These are phyloP conservation scores for Alternaria tenuissima DNA, from an alignment of 2,329 filamentous ascomycete genomes.

Conservation along the genomic window DNA sequence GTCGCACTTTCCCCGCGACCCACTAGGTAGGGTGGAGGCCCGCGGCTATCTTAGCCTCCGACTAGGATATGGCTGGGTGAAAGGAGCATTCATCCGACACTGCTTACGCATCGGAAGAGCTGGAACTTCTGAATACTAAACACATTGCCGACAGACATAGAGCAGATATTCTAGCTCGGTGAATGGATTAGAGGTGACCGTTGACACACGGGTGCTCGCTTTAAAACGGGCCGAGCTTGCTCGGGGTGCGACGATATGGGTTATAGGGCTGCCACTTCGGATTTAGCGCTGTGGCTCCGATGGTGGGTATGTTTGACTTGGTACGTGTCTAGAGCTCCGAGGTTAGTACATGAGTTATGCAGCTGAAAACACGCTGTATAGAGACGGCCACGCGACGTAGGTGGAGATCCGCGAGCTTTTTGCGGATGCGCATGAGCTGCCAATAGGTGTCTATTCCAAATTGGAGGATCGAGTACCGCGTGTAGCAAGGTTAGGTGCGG, in stretches of 20 bases:
- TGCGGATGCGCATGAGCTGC: conserved; percentile 11
- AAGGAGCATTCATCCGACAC: conserved; percentile 41
- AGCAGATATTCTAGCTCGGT: conserved; percentile 12
- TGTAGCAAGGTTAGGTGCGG: conserved; percentile 25
- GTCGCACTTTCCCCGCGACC: conserved; percentile 27
- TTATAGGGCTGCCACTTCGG: conserved; percentile 29
- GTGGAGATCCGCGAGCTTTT: neutral
- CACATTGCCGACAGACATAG: neutral
- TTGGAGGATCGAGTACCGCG: conserved; percentile 15
- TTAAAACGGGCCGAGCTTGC: conserved; percentile 47
- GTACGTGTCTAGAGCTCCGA: conserved; percentile 15
- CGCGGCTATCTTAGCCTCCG: conserved; percentile 19
- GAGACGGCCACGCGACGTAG: conserved; percentile 2
- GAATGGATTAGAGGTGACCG: conserved; percentile 2
- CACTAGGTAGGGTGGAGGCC: conserved; percentile 19
- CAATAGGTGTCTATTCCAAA: conserved; percentile 23
- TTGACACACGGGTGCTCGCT: conserved; percentile 37
- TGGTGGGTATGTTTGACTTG: conserved; percentile 18
- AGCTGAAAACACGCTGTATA: conserved; percentile 2
- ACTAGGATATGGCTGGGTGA: conserved; percentile 25
- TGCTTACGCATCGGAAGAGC: conserved; percentile 28
- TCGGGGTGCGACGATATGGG: conserved; percentile 13
- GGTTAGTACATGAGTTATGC: conserved; percentile 8
- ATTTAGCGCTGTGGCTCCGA: conserved; percentile 31
- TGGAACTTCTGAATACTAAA: conserved; percentile 6